Evolutionary conservation across 768 basidiomycete species (phyloP).

Genomic region (Pisolithus orientalis): DNA sequence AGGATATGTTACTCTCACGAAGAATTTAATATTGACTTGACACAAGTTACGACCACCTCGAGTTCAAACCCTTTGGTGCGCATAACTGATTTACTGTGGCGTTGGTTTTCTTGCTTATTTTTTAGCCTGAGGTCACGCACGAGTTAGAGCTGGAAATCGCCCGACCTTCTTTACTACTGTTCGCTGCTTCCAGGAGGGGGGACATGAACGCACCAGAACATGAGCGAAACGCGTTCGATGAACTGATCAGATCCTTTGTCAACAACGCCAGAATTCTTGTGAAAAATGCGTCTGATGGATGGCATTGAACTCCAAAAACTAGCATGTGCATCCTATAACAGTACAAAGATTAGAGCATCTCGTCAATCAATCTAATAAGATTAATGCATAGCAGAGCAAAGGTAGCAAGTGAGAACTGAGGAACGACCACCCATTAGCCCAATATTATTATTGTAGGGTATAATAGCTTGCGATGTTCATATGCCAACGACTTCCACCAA

Average conservation of each 20-base stretch:
- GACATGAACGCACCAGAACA: slow-evolving; percentile 53
- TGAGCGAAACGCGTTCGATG: slow-evolving; percentile 78
- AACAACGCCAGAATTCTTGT: slow-evolving; percentile 89
- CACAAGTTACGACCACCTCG: slow-evolving; percentile 69
- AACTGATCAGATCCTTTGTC: slow-evolving; percentile 86
- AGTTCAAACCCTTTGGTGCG: slow-evolving; percentile 47
- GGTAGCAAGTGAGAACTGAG: background rate
- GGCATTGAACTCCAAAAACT: slow-evolving; percentile 22
- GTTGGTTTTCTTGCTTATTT: slow-evolving; percentile 1
- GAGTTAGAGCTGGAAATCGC: slow-evolving; percentile 90
- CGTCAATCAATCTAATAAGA: background rate
- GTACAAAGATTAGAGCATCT: background rate
- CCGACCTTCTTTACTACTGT: slow-evolving; percentile 62
- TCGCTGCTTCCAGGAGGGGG: slow-evolving; percentile 62
- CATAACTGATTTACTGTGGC: slow-evolving; percentile 4
- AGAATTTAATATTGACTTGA: slow-evolving; percentile 88
- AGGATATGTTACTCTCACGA: slow-evolving; percentile 91
- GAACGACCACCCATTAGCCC: background rate
- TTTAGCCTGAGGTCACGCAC: slow-evolving; percentile 58
- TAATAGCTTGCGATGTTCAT: slow-evolving; percentile 10
- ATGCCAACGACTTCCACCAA: slow-evolving; percentile 68
- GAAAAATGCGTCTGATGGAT: slow-evolving; percentile 61
- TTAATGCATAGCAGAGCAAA: background rate
- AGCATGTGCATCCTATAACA: background rate
- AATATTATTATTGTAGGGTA: too few species aligned